Percentiles rank a stretch among this genome's conserved stretches.
phyloP scores from a whole-genome alignment of 225 moss, liverwort and hornwort genomes.

The Climacium dendroides region DNA sequence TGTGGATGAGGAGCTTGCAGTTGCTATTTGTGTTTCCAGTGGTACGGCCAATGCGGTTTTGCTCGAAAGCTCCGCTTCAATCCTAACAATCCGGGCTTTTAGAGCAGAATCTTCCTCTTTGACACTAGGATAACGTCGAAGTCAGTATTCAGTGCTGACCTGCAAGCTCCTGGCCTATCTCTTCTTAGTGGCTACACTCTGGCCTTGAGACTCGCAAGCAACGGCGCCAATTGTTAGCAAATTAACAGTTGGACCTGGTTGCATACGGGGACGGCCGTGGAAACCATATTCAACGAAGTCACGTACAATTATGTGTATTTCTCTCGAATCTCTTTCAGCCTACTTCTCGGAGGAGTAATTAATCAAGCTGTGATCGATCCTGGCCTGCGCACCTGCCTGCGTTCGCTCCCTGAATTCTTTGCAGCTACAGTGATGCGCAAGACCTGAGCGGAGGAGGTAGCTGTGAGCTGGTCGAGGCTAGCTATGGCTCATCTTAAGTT shows the following conservation, averaged over 20 bases:
- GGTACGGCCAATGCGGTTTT: too few species aligned
- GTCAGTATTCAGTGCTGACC: not conserved
- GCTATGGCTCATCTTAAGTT: not conserved
- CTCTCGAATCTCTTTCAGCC: not conserved
- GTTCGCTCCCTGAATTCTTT: not conserved
- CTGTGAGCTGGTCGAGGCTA: not conserved
- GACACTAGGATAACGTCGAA: too few species aligned
- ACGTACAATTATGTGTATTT: not conserved
- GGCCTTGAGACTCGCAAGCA: not conserved
- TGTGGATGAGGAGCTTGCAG: too few species aligned
- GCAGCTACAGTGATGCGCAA: not conserved
- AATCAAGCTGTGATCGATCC: not conserved
- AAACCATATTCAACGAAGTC: not conserved
- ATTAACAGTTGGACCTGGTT: not conserved
- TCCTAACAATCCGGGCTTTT: too few species aligned
- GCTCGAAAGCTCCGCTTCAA: too few species aligned
- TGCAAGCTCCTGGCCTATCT: not conserved
- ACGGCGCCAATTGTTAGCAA: not conserved
- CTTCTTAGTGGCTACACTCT: not conserved
- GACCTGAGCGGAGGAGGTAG: not conserved
- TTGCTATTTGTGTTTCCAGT: too few species aligned
- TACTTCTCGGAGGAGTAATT: not conserved
- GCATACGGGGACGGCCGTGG: not conserved
- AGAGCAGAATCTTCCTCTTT: too few species aligned
- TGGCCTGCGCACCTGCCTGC: not conserved